Conservation (phyloP, 2,329 filamentous ascomycete species). For the Macroventuria anomochaeta region DNA sequence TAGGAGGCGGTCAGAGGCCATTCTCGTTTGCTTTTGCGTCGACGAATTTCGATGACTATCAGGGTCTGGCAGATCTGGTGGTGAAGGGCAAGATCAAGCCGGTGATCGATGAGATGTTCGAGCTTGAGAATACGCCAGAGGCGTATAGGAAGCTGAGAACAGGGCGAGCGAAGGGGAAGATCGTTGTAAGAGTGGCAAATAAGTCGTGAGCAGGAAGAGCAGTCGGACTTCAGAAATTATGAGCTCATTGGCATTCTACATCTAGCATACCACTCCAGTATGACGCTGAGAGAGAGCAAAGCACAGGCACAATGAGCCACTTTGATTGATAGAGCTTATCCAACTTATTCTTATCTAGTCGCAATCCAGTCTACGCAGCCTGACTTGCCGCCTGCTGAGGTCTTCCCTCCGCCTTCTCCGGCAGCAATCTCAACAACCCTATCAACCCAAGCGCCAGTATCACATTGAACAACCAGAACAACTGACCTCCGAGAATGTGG, state of each 20-base stretch:
- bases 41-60: conserved; percentile 28
- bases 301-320: no score
- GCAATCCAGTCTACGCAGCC: neutral
- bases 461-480: conserved; percentile 68
- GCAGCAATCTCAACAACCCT: conserved; percentile 27
- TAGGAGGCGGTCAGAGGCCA: conserved; percentile 58
- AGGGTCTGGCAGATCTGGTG: conserved; percentile 60
- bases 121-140: conserved; percentile 60
- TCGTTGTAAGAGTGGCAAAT: conserved; percentile 51
- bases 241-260: neutral
- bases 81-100: conserved; percentile 62
- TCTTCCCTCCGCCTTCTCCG: conserved; percentile 33
- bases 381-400: neutral
- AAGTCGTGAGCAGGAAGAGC: neutral
- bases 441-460: conserved; percentile 29
- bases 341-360: neutral
- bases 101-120: conserved; percentile 61
- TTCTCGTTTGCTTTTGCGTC: conserved; percentile 46
- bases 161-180: conserved; percentile 63
- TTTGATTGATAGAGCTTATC: neutral
- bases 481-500: conserved; percentile 68
- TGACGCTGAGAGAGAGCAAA: neutral
- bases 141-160: conserved; percentile 64
- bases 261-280: neutral
- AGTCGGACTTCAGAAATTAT: neutral